phyloP scores from a whole-genome alignment of 805 yeast genomes.

The Zygotorulaspora sp. region DNA sequence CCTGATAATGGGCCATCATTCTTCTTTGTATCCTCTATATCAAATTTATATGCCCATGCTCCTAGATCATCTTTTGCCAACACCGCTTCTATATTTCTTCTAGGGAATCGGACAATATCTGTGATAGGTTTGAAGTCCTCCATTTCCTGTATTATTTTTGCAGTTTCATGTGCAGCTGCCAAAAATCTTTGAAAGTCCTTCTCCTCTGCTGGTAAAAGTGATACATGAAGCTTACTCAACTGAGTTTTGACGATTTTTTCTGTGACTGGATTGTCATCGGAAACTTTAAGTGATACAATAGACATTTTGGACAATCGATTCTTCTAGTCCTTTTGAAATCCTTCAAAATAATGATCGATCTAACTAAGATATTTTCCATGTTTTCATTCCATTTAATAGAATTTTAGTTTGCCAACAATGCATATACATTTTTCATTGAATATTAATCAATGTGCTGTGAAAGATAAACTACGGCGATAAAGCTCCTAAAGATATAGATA shows the following conservation, averaged over 20 bases:
- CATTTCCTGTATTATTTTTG: constrained; percentile 26
- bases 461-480: too few species aligned
- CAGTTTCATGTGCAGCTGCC: constrained; percentile 31
- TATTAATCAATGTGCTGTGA: too few species aligned
- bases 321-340: too few species aligned
- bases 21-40: constrained; percentile 28
- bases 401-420: too few species aligned
- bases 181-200: constrained; percentile 27
- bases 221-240: constrained; percentile 25
- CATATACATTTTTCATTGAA: too few species aligned
- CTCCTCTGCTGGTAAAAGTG: constrained; percentile 21
- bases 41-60: constrained; percentile 36
- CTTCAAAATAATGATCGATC: too few species aligned
- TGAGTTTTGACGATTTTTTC: constrained; percentile 22
- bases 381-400: too few species aligned
- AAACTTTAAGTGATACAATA: constrained; percentile 27
- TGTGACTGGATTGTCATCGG: constrained; percentile 26
- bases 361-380: too few species aligned
- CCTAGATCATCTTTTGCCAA: constrained; percentile 27
- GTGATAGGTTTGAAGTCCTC: constrained; percentile 33
- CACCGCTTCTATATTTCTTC: constrained; percentile 23
- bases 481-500: too few species aligned
- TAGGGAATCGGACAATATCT: constrained; percentile 34
- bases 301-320: constrained; percentile 25
- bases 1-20: constrained; percentile 27